Percentiles rank a stretch among this genome's conserved stretches.
Conservation (phyloP, 352 stramenopile genomes). For the Phytophthora niederhauseri region DNA sequence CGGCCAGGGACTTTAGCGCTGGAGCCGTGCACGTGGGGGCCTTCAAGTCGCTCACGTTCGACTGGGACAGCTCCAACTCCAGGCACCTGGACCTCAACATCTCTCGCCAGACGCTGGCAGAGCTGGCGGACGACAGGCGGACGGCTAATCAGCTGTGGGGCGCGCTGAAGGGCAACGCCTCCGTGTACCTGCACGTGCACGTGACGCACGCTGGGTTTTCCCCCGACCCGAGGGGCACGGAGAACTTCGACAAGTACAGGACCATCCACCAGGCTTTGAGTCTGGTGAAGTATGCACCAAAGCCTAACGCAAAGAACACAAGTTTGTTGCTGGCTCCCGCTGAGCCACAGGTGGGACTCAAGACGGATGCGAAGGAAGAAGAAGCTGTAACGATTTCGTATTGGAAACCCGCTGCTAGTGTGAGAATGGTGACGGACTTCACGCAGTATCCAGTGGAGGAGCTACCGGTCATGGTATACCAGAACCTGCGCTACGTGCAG, state of each 20-base stretch:
- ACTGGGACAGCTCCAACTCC: conserved; percentile 66
- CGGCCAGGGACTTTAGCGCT: conserved; percentile 44
- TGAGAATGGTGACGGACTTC: conserved; percentile 79
- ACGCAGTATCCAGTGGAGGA: conserved; percentile 71
- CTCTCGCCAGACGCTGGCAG: conserved; percentile 22
- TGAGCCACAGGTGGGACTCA: conserved; percentile 9
- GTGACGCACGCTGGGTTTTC: conserved; percentile 63
- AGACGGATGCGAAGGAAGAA: conserved; percentile 17
- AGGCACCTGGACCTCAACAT: conserved; percentile 60
- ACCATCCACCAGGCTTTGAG: conserved; percentile 74
- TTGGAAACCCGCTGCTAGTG: conserved; percentile 78
- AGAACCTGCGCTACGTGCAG: conserved; percentile 70
- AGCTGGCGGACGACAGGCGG: conserved; percentile 4
- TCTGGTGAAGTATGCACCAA: conserved; percentile 59
- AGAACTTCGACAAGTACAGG: conserved; percentile 55
- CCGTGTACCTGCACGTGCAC: conserved; percentile 76
- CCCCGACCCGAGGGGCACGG: conserved; percentile 39
- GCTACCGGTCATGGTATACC: conserved; percentile 69
- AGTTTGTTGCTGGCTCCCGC: conserved; percentile 49
- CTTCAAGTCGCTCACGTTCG: conserved; percentile 66
- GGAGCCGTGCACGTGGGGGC: conserved; percentile 48
- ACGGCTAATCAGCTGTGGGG: conserved; percentile 39
- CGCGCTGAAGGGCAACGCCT: conserved; percentile 53
- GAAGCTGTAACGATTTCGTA: conserved; percentile 57
- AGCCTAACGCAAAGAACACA: conserved; percentile 67